Evolutionary conservation across 306 rosid genomes (phyloP).

Genomic region (Sicyos baderoa): DNA sequence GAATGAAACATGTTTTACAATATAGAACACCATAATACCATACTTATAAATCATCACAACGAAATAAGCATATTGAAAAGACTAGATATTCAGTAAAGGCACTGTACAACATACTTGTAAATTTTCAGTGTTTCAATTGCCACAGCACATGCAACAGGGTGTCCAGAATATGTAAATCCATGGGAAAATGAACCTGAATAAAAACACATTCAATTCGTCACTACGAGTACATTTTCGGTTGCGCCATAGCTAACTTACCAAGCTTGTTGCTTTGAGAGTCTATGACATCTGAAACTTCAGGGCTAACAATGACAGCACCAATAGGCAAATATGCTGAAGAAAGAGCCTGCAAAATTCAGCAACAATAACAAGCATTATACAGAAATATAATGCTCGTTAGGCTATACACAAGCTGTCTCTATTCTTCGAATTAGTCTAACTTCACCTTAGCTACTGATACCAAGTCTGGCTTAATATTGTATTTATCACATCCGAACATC

Average conservation of each 20-base stretch:
- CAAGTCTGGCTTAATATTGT: conserved; percentile 86
- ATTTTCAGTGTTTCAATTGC: conserved; percentile 87
- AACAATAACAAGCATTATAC: conserved; percentile 8
- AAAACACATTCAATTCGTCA: conserved; percentile 3
- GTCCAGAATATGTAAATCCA: conserved; percentile 95
- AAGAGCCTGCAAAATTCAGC: conserved; percentile 55
- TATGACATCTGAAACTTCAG: conserved; percentile 74
- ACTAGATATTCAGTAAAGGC: not conserved
- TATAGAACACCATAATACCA: not conserved
- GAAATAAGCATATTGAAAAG: not conserved
- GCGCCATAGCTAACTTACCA: conserved; percentile 37
- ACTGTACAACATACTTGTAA: conserved; percentile 53
- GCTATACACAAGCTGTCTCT: not conserved
- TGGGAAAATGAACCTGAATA: conserved; percentile 57
- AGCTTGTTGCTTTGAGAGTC: conserved; percentile 76
- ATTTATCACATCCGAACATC: conserved; percentile 85
- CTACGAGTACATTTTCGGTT: not conserved
- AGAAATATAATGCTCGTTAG: not conserved
- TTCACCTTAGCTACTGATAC: conserved; percentile 85
- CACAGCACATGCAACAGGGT: conserved; percentile 77
- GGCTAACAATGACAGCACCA: conserved; percentile 88
- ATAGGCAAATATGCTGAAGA: conserved; percentile 86
- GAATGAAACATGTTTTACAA: conserved; percentile 16
- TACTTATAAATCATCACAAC: too few species aligned
- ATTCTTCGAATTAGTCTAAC: not conserved